phyloP scores from a whole-genome alignment of 345 rosid species.

The Trapa incisa region DNA sequence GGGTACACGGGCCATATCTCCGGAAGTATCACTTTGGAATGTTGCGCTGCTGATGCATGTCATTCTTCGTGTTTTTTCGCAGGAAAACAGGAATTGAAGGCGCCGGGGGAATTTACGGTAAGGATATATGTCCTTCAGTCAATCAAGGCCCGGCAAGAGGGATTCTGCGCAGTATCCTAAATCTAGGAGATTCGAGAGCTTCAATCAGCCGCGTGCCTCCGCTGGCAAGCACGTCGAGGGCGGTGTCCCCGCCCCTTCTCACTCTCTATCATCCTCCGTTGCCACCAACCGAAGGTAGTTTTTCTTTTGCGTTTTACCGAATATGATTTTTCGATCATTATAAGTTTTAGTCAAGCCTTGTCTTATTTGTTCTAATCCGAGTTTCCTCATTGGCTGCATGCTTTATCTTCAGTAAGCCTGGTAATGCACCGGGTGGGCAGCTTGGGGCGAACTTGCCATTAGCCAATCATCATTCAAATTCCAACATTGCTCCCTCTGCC shows the following conservation, averaged over 20 bases:
- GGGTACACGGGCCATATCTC: neutral
- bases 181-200: slow-evolving; percentile 66
- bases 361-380: neutral
- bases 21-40: neutral
- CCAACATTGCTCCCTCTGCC: slow-evolving; percentile 16
- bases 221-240: slow-evolving; percentile 61
- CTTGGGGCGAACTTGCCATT: slow-evolving; percentile 40
- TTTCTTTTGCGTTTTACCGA: neutral
- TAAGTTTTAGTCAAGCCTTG: neutral
- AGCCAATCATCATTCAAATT: slow-evolving; percentile 24
- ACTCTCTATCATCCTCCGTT: slow-evolving; percentile 33
- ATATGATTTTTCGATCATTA: slow-evolving; percentile 7
- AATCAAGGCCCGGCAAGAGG: slow-evolving; percentile 72
- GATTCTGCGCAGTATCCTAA: slow-evolving; percentile 45
- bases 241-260: slow-evolving; percentile 61
- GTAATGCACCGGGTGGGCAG: slow-evolving; percentile 65
- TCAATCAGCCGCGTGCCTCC: slow-evolving; percentile 56
- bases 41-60: neutral
- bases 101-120: slow-evolving; percentile 2
- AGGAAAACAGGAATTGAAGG: neutral
- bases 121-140: slow-evolving; percentile 92
- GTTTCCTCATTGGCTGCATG: neutral
- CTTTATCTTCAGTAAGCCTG: slow-evolving; percentile 54
- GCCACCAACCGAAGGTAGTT: slow-evolving; percentile 58
- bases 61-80: neutral